Evolutionary conservation across 164 flowering plant genomes (phyloP).

Genomic region (Pachysandra terminalis): DNA sequence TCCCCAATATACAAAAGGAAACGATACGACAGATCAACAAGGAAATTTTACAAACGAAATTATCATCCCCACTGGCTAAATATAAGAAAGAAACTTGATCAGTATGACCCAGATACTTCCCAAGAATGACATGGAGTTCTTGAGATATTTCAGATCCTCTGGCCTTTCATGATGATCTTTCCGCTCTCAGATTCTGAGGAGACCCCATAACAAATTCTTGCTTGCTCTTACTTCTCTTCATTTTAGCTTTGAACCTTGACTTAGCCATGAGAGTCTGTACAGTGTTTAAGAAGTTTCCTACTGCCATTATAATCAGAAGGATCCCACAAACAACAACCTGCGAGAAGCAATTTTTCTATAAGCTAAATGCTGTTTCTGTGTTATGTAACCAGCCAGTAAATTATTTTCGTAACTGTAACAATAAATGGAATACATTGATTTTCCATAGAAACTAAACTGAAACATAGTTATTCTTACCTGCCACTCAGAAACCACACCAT

Average conservation of each 20-base stretch:
- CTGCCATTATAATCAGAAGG: conserved; percentile 86
- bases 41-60: too few relatives aligned
- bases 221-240: conserved; percentile 82
- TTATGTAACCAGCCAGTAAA: not conserved
- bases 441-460: not conserved
- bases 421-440: not conserved
- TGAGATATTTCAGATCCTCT: not conserved
- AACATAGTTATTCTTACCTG: conserved; percentile 50
- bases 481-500: conserved; percentile 81
- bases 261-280: conserved; percentile 78
- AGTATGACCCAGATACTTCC: not conserved
- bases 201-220: conserved; percentile 40
- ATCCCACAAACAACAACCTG: conserved; percentile 84
- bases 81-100: not conserved
- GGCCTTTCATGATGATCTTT: not conserved
- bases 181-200: conserved; percentile 1
- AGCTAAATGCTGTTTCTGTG: not conserved
- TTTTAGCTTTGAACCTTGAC: conserved; percentile 88
- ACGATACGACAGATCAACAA: too few relatives aligned
- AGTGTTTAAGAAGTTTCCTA: conserved; percentile 83
- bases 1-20: too few relatives aligned
- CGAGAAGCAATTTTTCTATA: conserved; percentile 8
- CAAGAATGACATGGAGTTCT: not conserved
- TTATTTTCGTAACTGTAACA: not conserved
- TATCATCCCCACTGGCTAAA: too few relatives aligned